Evolutionary conservation across 768 basidiomycete species (phyloP), one percentile per base, ranked within the genome.

Genomic region (Pleurotus tuoliensis): DNA sequence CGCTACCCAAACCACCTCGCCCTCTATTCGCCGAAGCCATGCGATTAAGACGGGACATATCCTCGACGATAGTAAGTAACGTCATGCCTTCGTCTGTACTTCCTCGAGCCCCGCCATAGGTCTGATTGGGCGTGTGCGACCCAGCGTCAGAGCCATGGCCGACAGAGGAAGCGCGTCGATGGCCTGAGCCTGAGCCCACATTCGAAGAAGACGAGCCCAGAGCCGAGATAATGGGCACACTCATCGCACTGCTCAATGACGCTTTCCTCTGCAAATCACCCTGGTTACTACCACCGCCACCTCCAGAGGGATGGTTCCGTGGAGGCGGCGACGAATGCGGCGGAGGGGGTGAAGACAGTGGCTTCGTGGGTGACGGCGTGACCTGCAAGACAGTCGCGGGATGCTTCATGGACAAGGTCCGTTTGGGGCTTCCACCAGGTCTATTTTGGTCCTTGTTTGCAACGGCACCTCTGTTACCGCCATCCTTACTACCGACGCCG

Each of bases 21-120:
- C 30, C 43, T 18, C 12, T 5, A 41, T 9, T 54, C 2, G n/a
- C 24, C 34, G 52, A 15, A 55, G 30, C 30, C 30, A 34, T 34
- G 30, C 73, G 65, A 51, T 77, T 76, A 55, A 69, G 62, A 46
- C 70, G 70, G 22, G 84, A 67, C 45, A 88, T 82, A 56, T 75
- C 79, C 62, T 88, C 86, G 7, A 90, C 82, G 60, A 90, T 83
- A 62, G 80, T 83, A 85, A 89, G 84, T 64, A 88, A 68, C 43
- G 79, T 86, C 40, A 63, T 65, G 2, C 60, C 53, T 37, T 61
- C 62, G 6, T 44, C 59, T 4, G 38, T 8, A 24, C 49, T 5
- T 5, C 6, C 6, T 34, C 30, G 30, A 34, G 30, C 30, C 30
- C 30, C 30, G 30, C 30, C 11, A 9, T 34, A 34, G 9, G 9